These are phyloP conservation scores for Tubosaeta sp. DNA, from an alignment of 768 basidiomycete species.

Conservation along the genomic window DNA sequence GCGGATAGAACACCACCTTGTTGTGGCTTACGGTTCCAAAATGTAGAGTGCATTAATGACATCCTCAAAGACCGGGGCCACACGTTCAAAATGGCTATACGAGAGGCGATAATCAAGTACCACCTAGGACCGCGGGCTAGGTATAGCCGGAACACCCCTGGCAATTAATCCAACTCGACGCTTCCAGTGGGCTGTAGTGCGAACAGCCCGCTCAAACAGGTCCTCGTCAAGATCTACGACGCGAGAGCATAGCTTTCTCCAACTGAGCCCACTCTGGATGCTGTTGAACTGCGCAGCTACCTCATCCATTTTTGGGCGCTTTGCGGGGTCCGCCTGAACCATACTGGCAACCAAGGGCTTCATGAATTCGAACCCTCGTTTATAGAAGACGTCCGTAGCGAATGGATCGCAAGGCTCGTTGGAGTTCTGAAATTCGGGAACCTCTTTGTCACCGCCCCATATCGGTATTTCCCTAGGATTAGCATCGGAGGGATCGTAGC, in stretches of 20 bases:
- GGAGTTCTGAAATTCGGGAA: slow-evolving; percentile 35
- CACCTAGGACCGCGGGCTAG: background rate
- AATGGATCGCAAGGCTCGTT: slow-evolving; percentile 35
- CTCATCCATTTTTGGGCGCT: slow-evolving; percentile 22
- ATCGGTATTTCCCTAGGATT: slow-evolving; percentile 27
- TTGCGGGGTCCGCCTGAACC: slow-evolving; percentile 19
- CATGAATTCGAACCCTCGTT: slow-evolving; percentile 21
- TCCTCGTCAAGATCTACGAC: slow-evolving; percentile 19
- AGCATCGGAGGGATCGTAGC: slow-evolving; percentile 24
- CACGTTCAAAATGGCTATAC: too few species aligned
- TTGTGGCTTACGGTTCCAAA: too few species aligned
- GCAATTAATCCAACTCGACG: slow-evolving; percentile 16
- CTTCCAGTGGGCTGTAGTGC: slow-evolving; percentile 19
- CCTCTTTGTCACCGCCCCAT: slow-evolving; percentile 39
- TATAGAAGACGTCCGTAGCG: slow-evolving; percentile 40
- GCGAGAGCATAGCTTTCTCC: slow-evolving; percentile 26
- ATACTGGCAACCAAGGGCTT: slow-evolving; percentile 15
- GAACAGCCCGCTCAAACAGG: slow-evolving; percentile 5
- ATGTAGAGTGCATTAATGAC: too few species aligned
- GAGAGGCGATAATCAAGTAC: background rate
- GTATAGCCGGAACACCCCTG: slow-evolving; percentile 10
- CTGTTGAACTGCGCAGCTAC: slow-evolving; percentile 16
- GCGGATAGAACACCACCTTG: too few species aligned
- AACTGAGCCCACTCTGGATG: slow-evolving; percentile 5
- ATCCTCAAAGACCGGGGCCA: too few species aligned